Base-by-base conservation (phyloP, 1,284 basidiomycete genomes). In the Ganoderma boninense region DNA sequence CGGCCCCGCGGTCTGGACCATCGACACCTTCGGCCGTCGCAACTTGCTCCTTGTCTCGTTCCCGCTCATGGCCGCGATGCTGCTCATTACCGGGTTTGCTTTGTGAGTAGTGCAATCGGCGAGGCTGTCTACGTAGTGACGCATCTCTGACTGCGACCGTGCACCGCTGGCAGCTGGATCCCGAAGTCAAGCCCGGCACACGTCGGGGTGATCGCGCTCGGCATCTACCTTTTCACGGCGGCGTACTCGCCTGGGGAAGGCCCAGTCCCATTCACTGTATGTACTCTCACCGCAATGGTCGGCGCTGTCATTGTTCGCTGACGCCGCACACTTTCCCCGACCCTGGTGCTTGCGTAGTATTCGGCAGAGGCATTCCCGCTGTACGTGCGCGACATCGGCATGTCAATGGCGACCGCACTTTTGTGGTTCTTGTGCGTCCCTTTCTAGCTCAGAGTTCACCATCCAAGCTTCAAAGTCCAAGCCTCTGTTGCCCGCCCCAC, bases 191-290 rank as follows among this genome's bases (percentile, higher is more conserved):
- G 77, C 20, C 79, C 81, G 0, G 85, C 82, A 7, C 84, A 84
- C 52, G 77, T 89, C 29, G 87, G 81, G 3, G 82, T 89, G 38
- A 86, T 92, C 43, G 84, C 89, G 0, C 77, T 89, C 7, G 90
- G 90, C 54, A 86, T 92, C 69, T 91, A 92, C 77, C 81, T 93
- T 1, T 93, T 89, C 75, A 83, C 83, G 0, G 83, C 87, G 61
- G 86, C 87, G 60, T 94, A 93, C 77, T 90, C 87, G 0, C 87
- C 92, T 1, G 92, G 92, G 38, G 92, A 93, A 80, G 94, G 94
- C 0, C 95, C 95, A 6, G 94, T 95, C 1, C 92, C 94, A 0
- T 92, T 93, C 77, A 91, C 91, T 1, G 44, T 62, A 18, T 13
- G 59, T 52, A 23, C 26, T 29, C 26, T 29, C 26, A 29, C 26